A percentile compares a stretch with the other conserved stretches of the same genome.
Conservation (phyloP, 371 early-diverging fungal genomes). For the Mortierella sp. region DNA sequence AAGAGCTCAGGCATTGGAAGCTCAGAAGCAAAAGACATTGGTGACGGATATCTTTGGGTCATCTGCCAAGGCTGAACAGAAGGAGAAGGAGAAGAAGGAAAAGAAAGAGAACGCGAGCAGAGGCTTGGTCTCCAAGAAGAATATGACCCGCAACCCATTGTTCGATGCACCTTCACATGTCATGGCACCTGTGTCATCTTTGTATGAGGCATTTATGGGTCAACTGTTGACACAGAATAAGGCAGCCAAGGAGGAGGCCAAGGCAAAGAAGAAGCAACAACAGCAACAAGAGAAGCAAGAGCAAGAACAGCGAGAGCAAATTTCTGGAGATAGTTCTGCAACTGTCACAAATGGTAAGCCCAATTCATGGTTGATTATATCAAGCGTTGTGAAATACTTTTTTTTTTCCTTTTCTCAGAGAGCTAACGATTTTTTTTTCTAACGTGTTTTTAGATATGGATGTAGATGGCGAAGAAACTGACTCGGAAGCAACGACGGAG, state of each 20-base stretch:
- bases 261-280: conserved; percentile 29
- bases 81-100: conserved; percentile 30
- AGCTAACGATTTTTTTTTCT: neutral
- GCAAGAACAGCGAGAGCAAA: conserved; percentile 12
- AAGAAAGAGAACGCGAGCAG: conserved; percentile 19
- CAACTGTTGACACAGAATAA: conserved; percentile 44
- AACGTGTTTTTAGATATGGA: conserved; percentile 30
- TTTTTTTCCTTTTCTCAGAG: neutral
- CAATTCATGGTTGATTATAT: neutral
- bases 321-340: neutral
- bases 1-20: conserved; percentile 25
- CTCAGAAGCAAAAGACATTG: conserved; percentile 31
- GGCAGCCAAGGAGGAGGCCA: conserved; percentile 36
- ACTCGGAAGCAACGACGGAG: conserved; percentile 10
- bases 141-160: conserved; percentile 49
- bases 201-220: conserved; percentile 56
- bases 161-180: conserved; percentile 56
- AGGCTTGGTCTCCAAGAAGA: conserved; percentile 40
- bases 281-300: conserved; percentile 24
- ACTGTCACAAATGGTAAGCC: conserved; percentile 9
- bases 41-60: conserved; percentile 49
- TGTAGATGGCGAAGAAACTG: conserved; percentile 29
- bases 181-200: conserved; percentile 50
- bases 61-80: conserved; percentile 13
- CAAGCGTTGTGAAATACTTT: neutral